A percentile compares a stretch with the other conserved stretches of the same genome.
phyloP scores from a whole-genome alignment of 352 stramenopile species.

The Globisporangium nodosum region DNA sequence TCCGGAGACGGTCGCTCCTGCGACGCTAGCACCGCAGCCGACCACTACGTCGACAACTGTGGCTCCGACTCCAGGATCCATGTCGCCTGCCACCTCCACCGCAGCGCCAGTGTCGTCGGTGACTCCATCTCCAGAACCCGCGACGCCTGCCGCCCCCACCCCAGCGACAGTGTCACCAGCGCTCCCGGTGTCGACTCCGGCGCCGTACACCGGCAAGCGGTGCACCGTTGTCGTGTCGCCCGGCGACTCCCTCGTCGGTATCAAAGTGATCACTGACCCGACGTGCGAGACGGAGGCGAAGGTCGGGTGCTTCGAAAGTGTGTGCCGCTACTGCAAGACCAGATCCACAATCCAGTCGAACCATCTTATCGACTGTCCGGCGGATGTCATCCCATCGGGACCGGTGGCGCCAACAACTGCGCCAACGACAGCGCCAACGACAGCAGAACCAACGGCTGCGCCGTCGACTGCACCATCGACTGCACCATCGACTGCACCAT shows the following conservation, averaged over 20 bases:
- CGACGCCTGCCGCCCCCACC: not conserved
- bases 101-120: not conserved
- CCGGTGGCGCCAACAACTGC: not conserved
- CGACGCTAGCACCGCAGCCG: not conserved
- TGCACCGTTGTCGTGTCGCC: constrained; percentile 1
- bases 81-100: not conserved
- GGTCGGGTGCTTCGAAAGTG: constrained; percentile 9
- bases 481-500: not conserved
- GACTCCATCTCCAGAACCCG: not conserved
- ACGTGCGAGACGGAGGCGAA: constrained; percentile 3
- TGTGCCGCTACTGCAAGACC: constrained; percentile 17
- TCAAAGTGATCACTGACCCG: constrained; percentile 10
- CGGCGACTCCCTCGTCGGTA: constrained; percentile 7
- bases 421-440: not conserved
- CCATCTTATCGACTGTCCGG: constrained; percentile 8
- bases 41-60: not conserved
- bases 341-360: constrained; percentile 4
- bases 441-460: not conserved
- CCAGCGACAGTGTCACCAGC: not conserved
- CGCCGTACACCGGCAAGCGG: constrained; percentile 1
- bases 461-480: not conserved
- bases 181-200: not conserved
- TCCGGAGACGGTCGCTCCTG: not conserved
- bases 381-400: not conserved
- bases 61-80: not conserved